Evolutionary conservation across 768 basidiomycete species (phyloP).

Genomic region (Pisolithus orientalis): DNA sequence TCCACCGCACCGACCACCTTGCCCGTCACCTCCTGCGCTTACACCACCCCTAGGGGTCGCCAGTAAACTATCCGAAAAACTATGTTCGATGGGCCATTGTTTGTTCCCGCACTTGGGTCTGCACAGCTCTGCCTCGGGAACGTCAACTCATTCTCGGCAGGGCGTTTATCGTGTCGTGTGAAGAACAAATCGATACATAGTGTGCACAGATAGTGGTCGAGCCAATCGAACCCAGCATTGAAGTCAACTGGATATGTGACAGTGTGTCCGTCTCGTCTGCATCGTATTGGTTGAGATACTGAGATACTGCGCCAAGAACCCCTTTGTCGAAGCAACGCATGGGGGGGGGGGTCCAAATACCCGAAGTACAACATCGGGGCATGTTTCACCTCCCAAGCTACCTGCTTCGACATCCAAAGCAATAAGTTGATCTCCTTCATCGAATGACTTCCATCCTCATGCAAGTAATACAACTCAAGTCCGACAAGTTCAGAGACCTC

Average conservation of each 20-base stretch:
- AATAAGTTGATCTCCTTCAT: constrained; percentile 73
- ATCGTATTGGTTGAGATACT: constrained; percentile 87
- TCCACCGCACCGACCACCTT: neutral
- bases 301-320: constrained; percentile 89
- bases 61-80: constrained; percentile 38
- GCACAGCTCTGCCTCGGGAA: constrained; percentile 78
- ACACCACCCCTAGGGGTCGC: constrained; percentile 36
- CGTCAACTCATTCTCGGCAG: constrained; percentile 64
- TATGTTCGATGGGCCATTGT: constrained; percentile 44
- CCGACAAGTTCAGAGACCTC: constrained; percentile 66
- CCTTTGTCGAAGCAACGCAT: constrained; percentile 84
- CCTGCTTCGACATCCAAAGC: constrained; percentile 54
- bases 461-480: constrained; percentile 38
- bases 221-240: constrained; percentile 95
- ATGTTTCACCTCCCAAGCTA: constrained; percentile 67
- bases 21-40: constrained; percentile 30
- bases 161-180: constrained; percentile 56
- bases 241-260: constrained; percentile 82
- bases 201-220: constrained; percentile 80
- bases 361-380: constrained; percentile 64
- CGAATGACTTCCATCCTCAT: constrained; percentile 31
- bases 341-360: constrained; percentile 46
- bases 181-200: constrained; percentile 84
- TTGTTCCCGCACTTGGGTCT: constrained; percentile 69
- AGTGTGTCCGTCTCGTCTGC: constrained; percentile 70